Evolutionary conservation across 164 flowering plant species (phyloP).

Genomic region (Vitis cinerea): DNA sequence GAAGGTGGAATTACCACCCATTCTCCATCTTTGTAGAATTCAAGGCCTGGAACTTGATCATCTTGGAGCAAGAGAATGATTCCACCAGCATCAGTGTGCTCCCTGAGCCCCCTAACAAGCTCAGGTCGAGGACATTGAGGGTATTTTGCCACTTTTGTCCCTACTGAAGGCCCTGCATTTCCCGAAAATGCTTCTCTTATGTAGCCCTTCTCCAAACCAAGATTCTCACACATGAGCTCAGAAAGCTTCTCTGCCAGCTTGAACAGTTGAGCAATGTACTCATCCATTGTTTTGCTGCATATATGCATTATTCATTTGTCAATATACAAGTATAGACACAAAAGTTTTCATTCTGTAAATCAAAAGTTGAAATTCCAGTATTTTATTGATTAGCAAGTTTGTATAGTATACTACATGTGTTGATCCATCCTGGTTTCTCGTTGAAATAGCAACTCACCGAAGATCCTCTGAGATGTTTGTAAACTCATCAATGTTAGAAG

Average conservation of each 20-base stretch:
- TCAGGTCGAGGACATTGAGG: conserved; percentile 70
- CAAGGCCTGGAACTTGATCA: conserved; percentile 75
- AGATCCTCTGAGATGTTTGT: conserved; percentile 43
- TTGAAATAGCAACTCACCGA: conserved; percentile 33
- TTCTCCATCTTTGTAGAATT: conserved; percentile 63
- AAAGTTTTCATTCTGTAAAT: too few species aligned
- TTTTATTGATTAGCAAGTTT: too few species aligned
- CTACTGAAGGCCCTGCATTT: conserved; percentile 50
- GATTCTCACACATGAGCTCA: conserved; percentile 72
- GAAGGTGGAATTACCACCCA: conserved; percentile 80
- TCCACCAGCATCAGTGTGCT: conserved; percentile 91
- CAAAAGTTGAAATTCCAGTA: too few species aligned
- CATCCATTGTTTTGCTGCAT: conserved; percentile 57
- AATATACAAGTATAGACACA: not conserved
- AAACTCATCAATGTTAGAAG: conserved; percentile 44
- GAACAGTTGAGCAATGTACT: conserved; percentile 48
- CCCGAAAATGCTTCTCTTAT: conserved; percentile 55
- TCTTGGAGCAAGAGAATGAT: conserved; percentile 83
- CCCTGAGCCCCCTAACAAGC: conserved; percentile 69
- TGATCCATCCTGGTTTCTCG: too few species aligned
- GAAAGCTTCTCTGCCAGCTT: conserved; percentile 64
- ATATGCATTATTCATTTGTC: conserved; percentile 5
- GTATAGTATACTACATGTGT: too few species aligned
- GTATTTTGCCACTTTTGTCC: conserved; percentile 81
- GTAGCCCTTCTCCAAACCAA: conserved; percentile 54